A percentile compares a stretch with the other conserved stretches of the same genome.
Evolutionary conservation across 2,329 filamentous ascomycete species (phyloP).

Genomic region (Fusarium globosum): DNA sequence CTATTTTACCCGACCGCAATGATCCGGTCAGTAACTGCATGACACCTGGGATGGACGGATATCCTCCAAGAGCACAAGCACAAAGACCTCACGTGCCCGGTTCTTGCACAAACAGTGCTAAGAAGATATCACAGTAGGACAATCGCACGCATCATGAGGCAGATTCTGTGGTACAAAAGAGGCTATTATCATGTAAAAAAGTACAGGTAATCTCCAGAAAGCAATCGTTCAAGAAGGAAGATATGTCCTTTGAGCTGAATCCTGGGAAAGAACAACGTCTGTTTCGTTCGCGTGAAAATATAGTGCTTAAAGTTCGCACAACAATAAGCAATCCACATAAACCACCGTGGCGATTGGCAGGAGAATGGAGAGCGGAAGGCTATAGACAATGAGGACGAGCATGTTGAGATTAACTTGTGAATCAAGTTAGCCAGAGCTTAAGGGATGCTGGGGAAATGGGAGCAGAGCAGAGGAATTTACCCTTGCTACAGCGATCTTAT

Average conservation of each 20-base stretch:
- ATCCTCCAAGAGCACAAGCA: not conserved
- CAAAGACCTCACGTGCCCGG: not conserved
- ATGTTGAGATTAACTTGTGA: no score
- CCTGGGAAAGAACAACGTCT: not conserved
- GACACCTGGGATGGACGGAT: no score
- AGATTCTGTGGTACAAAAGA: rapidly evolving
- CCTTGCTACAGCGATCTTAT: no score
- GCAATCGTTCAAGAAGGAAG: not conserved
- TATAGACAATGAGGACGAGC: rapidly evolving
- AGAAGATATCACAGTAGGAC: not conserved
- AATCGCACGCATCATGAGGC: not conserved
- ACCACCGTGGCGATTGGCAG: no score
- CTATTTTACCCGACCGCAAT: rapidly evolving
- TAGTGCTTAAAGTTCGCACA: no score
- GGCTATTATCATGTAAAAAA: rapidly evolving
- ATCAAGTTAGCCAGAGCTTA: rapidly evolving
- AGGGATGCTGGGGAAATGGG: rapidly evolving
- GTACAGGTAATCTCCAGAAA: rapidly evolving
- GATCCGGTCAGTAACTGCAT: rapidly evolving
- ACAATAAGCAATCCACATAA: no score
- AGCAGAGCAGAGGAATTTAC: rapidly evolving
- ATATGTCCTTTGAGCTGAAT: not conserved
- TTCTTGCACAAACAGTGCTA: not conserved
- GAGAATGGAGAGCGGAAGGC: not conserved
- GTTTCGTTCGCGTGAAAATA: no score